A percentile compares a stretch with the other conserved stretches of the same genome.
Conservation (phyloP, 1,284 basidiomycete species). For the Amylostereum areolatum region DNA sequence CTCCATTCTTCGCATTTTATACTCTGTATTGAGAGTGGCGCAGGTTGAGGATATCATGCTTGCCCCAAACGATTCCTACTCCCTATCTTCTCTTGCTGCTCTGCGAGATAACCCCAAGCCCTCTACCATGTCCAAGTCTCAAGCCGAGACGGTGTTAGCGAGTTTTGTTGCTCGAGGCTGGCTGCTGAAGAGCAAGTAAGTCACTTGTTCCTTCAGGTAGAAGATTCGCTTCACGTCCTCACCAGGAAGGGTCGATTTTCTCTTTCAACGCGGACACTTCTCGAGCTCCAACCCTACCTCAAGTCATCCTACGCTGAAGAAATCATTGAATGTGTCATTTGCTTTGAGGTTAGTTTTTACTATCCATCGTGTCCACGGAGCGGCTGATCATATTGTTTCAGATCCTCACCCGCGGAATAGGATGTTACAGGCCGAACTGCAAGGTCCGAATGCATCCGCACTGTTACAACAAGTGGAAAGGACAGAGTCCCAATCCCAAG, state of each 20-base stretch:
- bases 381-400: slow-evolving; percentile 20
- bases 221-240: not conserved
- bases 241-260: slow-evolving; percentile 59
- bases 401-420: slow-evolving; percentile 63
- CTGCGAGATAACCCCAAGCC: slow-evolving; percentile 61
- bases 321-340: slow-evolving; percentile 68
- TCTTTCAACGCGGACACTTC: slow-evolving; percentile 65
- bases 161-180: slow-evolving; percentile 82
- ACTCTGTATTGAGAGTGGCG: not conserved
- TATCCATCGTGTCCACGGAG: too few relatives aligned
- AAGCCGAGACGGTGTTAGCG: slow-evolving; percentile 65
- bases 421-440: slow-evolving; percentile 62
- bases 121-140: slow-evolving; percentile 66
- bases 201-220: slow-evolving; percentile 10
- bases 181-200: slow-evolving; percentile 73
- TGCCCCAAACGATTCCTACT: slow-evolving; percentile 68
- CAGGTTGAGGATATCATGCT: slow-evolving; percentile 87
- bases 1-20: slow-evolving; percentile 6
- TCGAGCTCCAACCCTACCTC: slow-evolving; percentile 74
- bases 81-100: slow-evolving; percentile 70
- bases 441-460: slow-evolving; percentile 59
- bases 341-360: slow-evolving; percentile 50
- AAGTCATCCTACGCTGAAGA: slow-evolving; percentile 69
- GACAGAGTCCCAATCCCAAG: slow-evolving; percentile 25
- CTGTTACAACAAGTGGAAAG: slow-evolving; percentile 47